phyloP scores from a whole-genome alignment of 2,329 filamentous ascomycete species.

The Paracorniculantispora psalliotae region DNA sequence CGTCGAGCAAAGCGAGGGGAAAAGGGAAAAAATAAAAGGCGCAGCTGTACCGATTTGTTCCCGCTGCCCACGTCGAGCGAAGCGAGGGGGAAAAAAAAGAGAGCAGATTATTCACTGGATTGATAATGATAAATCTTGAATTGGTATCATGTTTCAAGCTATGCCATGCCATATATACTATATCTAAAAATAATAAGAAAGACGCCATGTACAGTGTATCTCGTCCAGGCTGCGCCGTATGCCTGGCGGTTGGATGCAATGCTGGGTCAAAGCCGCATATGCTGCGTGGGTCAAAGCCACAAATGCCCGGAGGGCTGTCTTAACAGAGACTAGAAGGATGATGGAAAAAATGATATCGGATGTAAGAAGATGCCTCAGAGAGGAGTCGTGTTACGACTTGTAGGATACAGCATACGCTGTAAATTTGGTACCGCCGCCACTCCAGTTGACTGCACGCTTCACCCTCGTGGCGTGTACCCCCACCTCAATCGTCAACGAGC shows the following conservation, averaged over 20 bases:
- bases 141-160: background rate
- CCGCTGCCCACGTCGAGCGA: no score
- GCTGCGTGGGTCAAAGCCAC: no score
- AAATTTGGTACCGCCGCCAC: background rate
- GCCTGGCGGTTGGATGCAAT: background rate
- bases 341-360: background rate
- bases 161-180: background rate
- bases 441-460: background rate
- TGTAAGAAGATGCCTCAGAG: no score
- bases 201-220: background rate
- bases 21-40: no score
- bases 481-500: background rate
- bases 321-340: no score
- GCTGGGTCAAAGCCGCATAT: background rate
- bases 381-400: background rate
- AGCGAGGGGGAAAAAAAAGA: no score
- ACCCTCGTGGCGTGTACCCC: background rate
- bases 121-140: no score
- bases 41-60: no score
- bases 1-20: no score
- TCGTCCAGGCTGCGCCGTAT: background rate
- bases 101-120: no score
- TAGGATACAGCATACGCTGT: slow-evolving; percentile 7
- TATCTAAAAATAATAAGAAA: background rate
- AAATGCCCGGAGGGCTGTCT: no score